Evolutionary conservation across 2,329 filamentous ascomycete species (phyloP), one percentile per base, ranked within the genome.

Genomic region (Colletotrichum sojae): DNA sequence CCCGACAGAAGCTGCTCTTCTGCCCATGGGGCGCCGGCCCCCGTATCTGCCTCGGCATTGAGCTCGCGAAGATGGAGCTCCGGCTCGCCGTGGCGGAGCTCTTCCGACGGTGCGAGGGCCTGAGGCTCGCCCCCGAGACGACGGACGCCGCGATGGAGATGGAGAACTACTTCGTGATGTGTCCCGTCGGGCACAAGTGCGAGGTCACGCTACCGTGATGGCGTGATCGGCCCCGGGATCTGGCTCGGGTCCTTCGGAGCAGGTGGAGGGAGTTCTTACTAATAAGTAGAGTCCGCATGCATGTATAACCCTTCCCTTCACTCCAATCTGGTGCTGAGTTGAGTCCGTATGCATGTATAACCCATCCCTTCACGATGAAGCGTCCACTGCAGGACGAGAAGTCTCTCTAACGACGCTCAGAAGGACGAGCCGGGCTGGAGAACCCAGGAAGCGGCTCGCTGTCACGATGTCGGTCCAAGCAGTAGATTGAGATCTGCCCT

Each of bases 11-110:
- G 69, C 81, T 83, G 2, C 82, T 84, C 0, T 87, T 82, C 67
- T 80, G 84, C 67, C 83, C 87, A 0, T 90, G 89, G 74, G 86
- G 87, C 0, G 83, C 81, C 6, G 88, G 88, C 1, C 80, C 25
- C 8, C 46, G 64, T 2, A 80, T 76, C 2, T 91, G 89, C 69
- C 78, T 91, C 16, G 88, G 89, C 2, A 78, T 87, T 20, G 86
- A 90, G 69, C 79, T 91, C 20, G 88, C 88, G 0, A 78, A 80
- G 36, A 87, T 88, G 77, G 88, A 90, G 73, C 73, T 90, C 27
- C 80, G 87, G 12, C 81, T 88, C 48, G 85, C 81, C 0, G 79
- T 83, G 0, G 84, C 86, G 0, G 78, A 82, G 5, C 87, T 90
- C 76, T 88, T 89, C 75, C 79, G 82, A 1, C 77, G 83, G 49